Conservation (phyloP, 805 yeast species). For the Candida montana region DNA sequence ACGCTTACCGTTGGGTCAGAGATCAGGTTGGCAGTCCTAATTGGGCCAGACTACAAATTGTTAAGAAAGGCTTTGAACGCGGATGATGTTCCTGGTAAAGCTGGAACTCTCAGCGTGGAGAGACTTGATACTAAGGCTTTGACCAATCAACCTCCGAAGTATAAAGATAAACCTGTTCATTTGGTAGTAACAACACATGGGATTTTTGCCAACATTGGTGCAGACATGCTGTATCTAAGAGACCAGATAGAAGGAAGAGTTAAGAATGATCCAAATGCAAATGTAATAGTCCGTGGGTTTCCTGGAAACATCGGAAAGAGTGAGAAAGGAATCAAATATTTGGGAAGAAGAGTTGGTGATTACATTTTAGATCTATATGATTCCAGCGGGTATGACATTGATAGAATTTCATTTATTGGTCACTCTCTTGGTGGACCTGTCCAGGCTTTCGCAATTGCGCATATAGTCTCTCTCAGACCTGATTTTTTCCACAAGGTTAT, state of each 20-base stretch:
- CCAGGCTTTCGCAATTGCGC: conserved; percentile 86
- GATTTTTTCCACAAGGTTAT: conserved; percentile 57
- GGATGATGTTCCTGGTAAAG: background rate
- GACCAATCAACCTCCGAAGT: conserved; percentile 67
- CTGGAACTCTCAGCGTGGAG: conserved; percentile 22
- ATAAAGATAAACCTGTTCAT: conserved; percentile 58
- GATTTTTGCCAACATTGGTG: conserved; percentile 80
- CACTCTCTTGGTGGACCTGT: conserved; percentile 93
- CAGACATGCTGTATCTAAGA: conserved; percentile 84
- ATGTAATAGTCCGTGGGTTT: conserved; percentile 77
- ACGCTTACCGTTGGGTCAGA: conserved; percentile 64
- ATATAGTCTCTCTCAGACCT: conserved; percentile 56
- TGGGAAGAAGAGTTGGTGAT: conserved; percentile 78
- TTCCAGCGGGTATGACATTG: conserved; percentile 39
- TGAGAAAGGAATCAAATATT: conserved; percentile 77
- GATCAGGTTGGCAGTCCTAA: conserved; percentile 58
- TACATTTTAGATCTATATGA: conserved; percentile 44
- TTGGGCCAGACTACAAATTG: conserved; percentile 41
- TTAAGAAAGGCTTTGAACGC: conserved; percentile 12
- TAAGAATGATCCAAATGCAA: conserved; percentile 25
- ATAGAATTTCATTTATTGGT: conserved; percentile 77
- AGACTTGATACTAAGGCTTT: conserved; percentile 56
- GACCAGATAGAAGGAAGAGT: conserved; percentile 58
- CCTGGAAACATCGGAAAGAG: conserved; percentile 83
- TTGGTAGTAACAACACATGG: conserved; percentile 88